phyloP scores from a whole-genome alignment of 2,329 filamentous ascomycete genomes.

The Exserohilum turcica region DNA sequence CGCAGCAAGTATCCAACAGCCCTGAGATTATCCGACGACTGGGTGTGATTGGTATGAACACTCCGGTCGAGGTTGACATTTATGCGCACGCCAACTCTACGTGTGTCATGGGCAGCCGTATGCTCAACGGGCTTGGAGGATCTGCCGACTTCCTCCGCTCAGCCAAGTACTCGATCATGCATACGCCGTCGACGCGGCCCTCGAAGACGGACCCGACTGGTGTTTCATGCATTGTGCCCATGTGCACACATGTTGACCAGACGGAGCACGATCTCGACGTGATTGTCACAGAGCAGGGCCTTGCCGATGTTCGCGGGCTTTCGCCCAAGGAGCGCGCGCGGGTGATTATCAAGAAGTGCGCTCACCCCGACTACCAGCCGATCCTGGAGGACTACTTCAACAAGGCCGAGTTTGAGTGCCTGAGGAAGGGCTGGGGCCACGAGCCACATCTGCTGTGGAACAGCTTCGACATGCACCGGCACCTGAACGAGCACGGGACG shows the following conservation, averaged over 20 bases:
- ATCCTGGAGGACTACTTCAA: conserved; percentile 84
- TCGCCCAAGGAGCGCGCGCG: conserved; percentile 78
- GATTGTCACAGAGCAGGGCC: conserved; percentile 77
- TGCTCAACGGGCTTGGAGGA: conserved; percentile 84
- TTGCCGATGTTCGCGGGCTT: conserved; percentile 83
- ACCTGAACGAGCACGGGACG: conserved; percentile 78
- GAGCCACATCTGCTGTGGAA: conserved; percentile 88
- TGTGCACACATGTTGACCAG: conserved; percentile 91
- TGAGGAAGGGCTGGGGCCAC: conserved; percentile 86
- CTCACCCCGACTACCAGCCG: conserved; percentile 82
- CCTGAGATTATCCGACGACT: conserved; percentile 88
- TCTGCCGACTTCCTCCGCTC: conserved; percentile 80
- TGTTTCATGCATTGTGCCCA: conserved; percentile 86
- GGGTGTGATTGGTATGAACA: conserved; percentile 94
- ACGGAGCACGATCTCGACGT: conserved; percentile 92
- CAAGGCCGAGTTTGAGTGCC: conserved; percentile 82
- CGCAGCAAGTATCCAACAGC: conserved; percentile 86
- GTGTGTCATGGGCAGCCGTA: conserved; percentile 84
- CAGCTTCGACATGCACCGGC: conserved; percentile 87
- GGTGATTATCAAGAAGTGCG: conserved; percentile 85
- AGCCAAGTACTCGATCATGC: conserved; percentile 89
- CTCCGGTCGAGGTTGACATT: conserved; percentile 90
- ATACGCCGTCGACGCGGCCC: conserved; percentile 81
- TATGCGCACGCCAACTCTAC: conserved; percentile 93
- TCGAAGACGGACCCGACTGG: conserved; percentile 82